Conservation (phyloP, 1,139 yeast genomes). For the Kodamaea ohmeri region DNA sequence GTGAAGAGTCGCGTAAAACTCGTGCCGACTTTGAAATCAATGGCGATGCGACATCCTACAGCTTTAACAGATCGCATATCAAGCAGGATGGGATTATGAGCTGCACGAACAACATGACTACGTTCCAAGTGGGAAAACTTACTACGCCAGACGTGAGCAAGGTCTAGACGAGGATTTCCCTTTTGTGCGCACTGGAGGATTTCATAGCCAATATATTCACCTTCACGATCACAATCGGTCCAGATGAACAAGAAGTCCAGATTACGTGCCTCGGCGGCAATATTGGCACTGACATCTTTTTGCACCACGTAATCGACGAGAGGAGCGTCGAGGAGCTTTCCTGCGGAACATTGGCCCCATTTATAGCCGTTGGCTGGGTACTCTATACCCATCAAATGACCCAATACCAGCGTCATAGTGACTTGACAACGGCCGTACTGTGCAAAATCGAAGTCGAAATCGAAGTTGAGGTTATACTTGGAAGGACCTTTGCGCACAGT, state of each 20-base stretch:
- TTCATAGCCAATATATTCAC: conserved; percentile 93
- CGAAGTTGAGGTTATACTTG: conserved; percentile 77
- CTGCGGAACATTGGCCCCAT: conserved; percentile 73
- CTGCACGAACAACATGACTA: conserved; percentile 71
- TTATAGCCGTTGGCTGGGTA: conserved; percentile 54
- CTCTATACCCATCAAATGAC: conserved; percentile 71
- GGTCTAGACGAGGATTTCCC: conserved; percentile 48
- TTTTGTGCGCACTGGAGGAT: conserved; percentile 64
- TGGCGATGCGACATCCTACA: conserved; percentile 79
- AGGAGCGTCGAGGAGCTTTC: conserved; percentile 67
- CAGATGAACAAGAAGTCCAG: conserved; percentile 78
- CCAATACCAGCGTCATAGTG: conserved; percentile 88
- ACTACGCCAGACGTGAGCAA: conserved; percentile 63
- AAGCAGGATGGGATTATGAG: conserved; percentile 59
- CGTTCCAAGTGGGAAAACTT: conserved; percentile 84
- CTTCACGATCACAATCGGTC: conserved; percentile 99
- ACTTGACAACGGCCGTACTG: conserved; percentile 65
- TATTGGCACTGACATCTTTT: conserved; percentile 63
- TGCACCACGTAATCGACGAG: conserved; percentile 41
- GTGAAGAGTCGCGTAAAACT: conserved; percentile 82
- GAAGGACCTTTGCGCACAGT: conserved; percentile 48
- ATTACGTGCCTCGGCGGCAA: conserved; percentile 58
- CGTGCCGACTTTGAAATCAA: conserved; percentile 87
- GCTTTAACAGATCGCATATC: conserved; percentile 78
- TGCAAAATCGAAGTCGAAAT: conserved; percentile 62